These are phyloP conservation scores for Helicostylum pulchrum DNA, from an alignment of 192 early-diverging fungal genomes.

Conservation along the genomic window DNA sequence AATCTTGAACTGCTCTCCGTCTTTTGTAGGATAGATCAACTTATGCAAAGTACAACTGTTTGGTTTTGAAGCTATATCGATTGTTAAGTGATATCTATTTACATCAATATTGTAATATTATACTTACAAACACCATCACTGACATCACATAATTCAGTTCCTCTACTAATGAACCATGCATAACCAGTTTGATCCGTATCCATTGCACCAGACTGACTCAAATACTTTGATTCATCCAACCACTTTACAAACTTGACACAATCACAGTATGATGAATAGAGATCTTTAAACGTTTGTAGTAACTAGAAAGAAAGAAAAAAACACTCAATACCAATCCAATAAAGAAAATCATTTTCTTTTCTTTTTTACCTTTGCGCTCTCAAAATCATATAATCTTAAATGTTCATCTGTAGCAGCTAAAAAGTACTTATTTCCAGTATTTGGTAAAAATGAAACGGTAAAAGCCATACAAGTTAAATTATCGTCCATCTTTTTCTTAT, in stretches of 20 bases:
- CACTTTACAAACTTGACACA: conserved; percentile 85
- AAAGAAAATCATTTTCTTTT: not conserved
- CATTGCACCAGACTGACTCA: conserved; percentile 19
- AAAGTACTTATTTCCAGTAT: conserved; percentile 93
- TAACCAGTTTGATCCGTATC: conserved; percentile 36
- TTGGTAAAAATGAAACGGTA: conserved; percentile 88
- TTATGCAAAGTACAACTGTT: conserved; percentile 88
- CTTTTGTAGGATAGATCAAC: conserved; percentile 74
- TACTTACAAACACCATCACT: conserved; percentile 69
- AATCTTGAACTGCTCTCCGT: conserved; percentile 70
- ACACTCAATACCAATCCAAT: conserved; percentile 1
- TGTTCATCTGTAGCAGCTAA: conserved; percentile 87
- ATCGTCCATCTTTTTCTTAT: conserved; percentile 69
- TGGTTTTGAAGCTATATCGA: conserved; percentile 62
- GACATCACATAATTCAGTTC: conserved; percentile 86
- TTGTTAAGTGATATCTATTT: not conserved
- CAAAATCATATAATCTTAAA: conserved; percentile 89
- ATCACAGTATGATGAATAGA: conserved; percentile 95
- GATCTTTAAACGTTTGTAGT: conserved; percentile 59
- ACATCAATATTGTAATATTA: not conserved
- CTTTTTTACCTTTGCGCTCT: conserved; percentile 55
- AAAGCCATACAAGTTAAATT: conserved; percentile 95
- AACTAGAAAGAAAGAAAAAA: conserved; percentile 40
- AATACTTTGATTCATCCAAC: conserved; percentile 53
- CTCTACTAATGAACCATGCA: conserved; percentile 84